Evolutionary conservation across 2,329 filamentous ascomycete genomes (phyloP).

Genomic region (Xylariaceae sp.): DNA sequence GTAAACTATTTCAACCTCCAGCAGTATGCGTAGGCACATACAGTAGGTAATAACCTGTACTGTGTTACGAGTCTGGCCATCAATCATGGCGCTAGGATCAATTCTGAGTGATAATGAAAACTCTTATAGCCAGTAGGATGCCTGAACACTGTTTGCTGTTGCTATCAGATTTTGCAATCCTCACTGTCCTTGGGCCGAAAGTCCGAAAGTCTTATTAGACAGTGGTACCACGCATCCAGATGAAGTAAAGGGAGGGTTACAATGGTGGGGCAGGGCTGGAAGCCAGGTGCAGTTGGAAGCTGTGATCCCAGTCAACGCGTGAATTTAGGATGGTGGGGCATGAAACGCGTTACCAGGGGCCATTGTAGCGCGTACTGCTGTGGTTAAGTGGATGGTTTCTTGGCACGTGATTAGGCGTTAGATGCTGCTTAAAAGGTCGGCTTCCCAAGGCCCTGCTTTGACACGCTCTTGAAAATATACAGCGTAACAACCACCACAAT

Average conservation of each 20-base stretch:
- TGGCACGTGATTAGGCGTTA: slow-evolving; percentile 27
- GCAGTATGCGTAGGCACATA: too few relatives aligned
- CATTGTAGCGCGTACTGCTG: slow-evolving; percentile 16
- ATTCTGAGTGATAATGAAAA: too few relatives aligned
- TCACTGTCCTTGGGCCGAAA: slow-evolving; percentile 4
- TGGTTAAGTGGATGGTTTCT: slow-evolving; percentile 15
- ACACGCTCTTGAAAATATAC: slow-evolving; percentile 20
- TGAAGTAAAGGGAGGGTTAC: neutral
- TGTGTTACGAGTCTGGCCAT: too few relatives aligned
- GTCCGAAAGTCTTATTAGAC: slow-evolving; percentile 4
- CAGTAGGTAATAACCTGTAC: too few relatives aligned
- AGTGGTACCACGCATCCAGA: slow-evolving; percentile 4
- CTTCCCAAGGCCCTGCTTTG: slow-evolving; percentile 13
- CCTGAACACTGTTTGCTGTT: too few relatives aligned
- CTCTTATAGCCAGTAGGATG: too few relatives aligned
- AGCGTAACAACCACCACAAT: slow-evolving; percentile 15
- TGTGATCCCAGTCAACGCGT: slow-evolving; percentile 16
- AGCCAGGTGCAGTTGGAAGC: slow-evolving; percentile 7
- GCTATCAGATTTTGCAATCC: too few relatives aligned
- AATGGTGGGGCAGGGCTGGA: neutral
- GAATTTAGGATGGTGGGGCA: slow-evolving; percentile 24
- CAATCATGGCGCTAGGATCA: neutral
- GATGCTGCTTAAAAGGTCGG: slow-evolving; percentile 23
- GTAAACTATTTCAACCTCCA: too few relatives aligned
- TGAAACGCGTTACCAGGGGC: slow-evolving; percentile 9